Conservation (phyloP, 2,329 filamentous ascomycete genomes). For the Coniochaeta sp. region DNA sequence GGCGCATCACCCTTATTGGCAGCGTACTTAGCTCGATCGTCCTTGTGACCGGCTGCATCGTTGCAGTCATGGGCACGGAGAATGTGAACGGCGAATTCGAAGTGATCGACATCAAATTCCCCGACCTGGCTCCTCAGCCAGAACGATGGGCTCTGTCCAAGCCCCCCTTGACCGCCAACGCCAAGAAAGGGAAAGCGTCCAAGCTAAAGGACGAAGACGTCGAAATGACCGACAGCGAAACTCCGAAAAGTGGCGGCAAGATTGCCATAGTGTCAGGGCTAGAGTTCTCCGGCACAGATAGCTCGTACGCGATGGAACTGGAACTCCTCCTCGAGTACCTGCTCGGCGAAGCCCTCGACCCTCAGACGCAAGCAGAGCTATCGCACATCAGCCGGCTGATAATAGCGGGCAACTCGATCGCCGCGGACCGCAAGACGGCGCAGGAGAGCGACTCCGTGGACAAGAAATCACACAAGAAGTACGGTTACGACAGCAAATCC, state of each 20-base stretch:
- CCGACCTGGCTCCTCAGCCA: slow-evolving; percentile 77
- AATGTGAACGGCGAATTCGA: slow-evolving; percentile 89
- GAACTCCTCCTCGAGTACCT: slow-evolving; percentile 80
- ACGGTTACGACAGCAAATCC: slow-evolving; percentile 82
- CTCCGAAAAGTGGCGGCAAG: slow-evolving; percentile 35
- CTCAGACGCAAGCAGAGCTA: slow-evolving; percentile 48
- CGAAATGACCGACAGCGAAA: slow-evolving; percentile 47
- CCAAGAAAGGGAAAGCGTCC: slow-evolving; percentile 24
- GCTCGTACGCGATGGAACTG: slow-evolving; percentile 65
- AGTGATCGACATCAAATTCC: slow-evolving; percentile 80
- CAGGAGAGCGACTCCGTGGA: slow-evolving; percentile 28
- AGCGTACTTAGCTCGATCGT: slow-evolving; percentile 57
- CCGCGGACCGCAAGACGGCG: slow-evolving; percentile 24
- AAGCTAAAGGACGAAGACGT: slow-evolving; percentile 40
- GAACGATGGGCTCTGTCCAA: slow-evolving; percentile 64
- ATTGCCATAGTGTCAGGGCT: slow-evolving; percentile 87
- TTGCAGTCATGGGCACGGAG: slow-evolving; percentile 92
- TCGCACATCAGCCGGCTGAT: slow-evolving; percentile 74
- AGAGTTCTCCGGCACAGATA: slow-evolving; percentile 67
- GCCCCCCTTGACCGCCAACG: slow-evolving; percentile 30
- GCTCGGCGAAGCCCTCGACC: slow-evolving; percentile 68
- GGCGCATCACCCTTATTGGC: slow-evolving; percentile 74
- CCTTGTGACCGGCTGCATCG: slow-evolving; percentile 86
- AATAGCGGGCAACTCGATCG: slow-evolving; percentile 84
- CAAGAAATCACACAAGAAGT: slow-evolving; percentile 63